These are phyloP conservation scores for Colletotrichum echinochloae DNA, from an alignment of 2,329 filamentous ascomycete species.

Conservation along the genomic window DNA sequence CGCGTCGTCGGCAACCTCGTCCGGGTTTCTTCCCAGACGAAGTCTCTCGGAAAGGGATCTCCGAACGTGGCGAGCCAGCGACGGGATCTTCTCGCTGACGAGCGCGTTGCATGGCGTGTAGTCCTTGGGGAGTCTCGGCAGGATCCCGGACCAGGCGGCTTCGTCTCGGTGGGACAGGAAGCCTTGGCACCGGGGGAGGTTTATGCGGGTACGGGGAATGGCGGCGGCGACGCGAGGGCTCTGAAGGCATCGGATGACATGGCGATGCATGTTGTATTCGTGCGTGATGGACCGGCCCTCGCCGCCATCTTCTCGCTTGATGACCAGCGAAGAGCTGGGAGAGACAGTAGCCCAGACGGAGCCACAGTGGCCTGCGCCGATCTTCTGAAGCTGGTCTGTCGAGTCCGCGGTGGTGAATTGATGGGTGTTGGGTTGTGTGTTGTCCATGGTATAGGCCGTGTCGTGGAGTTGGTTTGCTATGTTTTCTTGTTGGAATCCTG, in stretches of 20 bases:
- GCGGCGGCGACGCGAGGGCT: not conserved
- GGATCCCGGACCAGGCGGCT: constrained; percentile 39
- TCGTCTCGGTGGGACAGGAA: not conserved
- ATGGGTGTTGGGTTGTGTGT: too few species aligned
- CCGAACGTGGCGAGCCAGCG: constrained; percentile 38
- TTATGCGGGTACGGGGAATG: not conserved
- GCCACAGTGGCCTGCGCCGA: constrained; percentile 31
- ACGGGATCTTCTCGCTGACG: constrained; percentile 47
- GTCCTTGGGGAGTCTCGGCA: constrained; percentile 41
- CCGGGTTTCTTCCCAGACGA: constrained; percentile 12
- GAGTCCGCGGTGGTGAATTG: not conserved
- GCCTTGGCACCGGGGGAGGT: constrained; percentile 8
- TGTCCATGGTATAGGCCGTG: too few species aligned
- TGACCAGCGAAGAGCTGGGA: constrained; percentile 1
- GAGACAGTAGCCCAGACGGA: constrained; percentile 24
- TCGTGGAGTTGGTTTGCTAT: too few species aligned
- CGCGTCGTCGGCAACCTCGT: constrained; percentile 41
- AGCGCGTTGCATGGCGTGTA: constrained; percentile 46
- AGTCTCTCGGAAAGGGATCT: constrained; percentile 43
- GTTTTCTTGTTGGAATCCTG: too few species aligned
- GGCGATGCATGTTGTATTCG: constrained; percentile 39
- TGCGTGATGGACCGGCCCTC: constrained; percentile 38
- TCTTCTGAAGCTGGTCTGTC: not conserved
- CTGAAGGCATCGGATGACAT: not conserved
- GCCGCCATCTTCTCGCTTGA: constrained; percentile 42